Conservation (phyloP, 2,329 filamentous ascomycete genomes). For the Penicillium sp. region DNA sequence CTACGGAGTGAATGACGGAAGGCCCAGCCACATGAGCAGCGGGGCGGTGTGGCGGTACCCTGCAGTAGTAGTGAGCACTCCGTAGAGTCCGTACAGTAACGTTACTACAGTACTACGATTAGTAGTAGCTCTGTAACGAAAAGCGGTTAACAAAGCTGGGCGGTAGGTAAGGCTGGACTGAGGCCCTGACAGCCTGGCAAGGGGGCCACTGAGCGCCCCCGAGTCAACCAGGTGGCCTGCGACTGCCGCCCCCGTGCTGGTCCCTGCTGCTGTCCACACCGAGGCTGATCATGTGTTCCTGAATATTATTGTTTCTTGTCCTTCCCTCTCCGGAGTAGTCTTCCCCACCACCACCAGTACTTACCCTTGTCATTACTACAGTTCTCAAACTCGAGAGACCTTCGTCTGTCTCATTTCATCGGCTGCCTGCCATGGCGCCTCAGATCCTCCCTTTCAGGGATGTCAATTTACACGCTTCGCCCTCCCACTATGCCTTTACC, state of each 20-base stretch:
- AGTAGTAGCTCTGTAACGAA: too few species aligned
- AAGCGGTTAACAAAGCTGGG: not conserved
- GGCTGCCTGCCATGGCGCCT: conserved; percentile 43
- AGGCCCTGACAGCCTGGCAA: not conserved
- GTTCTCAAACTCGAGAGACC: not conserved
- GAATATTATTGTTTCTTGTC: conserved; percentile 3
- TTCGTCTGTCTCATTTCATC: conserved; percentile 2
- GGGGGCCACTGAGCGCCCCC: not conserved
- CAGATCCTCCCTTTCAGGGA: conserved; percentile 76
- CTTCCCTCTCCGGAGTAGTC: not conserved
- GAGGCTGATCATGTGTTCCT: conserved; percentile 26
- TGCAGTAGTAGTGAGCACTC: not conserved
- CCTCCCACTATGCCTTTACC: conserved; percentile 92
- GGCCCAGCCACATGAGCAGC: conserved; percentile 36
- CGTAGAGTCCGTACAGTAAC: not conserved
- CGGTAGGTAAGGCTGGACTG: not conserved
- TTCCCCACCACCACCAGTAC: conserved; percentile 2
- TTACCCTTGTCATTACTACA: not conserved
- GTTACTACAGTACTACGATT: too few species aligned
- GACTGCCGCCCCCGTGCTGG: conserved; percentile 1
- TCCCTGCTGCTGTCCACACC: conserved; percentile 4
- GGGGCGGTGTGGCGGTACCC: conserved; percentile 29
- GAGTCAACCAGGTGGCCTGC: conserved; percentile 9
- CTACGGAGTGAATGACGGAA: conserved; percentile 38
- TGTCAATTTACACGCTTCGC: conserved; percentile 92